Evolutionary conservation across 331 rosid genomes (phyloP).

Genomic region (Malus hybrid): DNA sequence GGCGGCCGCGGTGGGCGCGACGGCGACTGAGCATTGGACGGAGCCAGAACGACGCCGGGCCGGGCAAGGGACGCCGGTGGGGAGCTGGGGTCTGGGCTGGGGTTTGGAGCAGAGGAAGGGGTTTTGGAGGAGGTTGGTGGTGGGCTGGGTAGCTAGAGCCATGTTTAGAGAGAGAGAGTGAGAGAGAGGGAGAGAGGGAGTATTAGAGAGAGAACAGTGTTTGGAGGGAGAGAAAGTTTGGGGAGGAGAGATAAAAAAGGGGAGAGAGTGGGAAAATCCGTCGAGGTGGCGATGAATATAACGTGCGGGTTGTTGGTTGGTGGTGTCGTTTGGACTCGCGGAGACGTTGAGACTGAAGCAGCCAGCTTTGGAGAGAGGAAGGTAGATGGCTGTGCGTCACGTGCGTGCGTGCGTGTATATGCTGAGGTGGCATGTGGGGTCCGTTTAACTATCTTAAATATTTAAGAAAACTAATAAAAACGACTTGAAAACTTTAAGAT

Average conservation of each 20-base stretch:
- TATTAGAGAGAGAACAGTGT: background rate
- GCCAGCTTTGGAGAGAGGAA: background rate
- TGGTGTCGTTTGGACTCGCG: background rate
- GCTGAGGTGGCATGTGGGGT: background rate
- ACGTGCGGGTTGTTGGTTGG: conserved; percentile 3
- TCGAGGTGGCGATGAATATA: conserved; percentile 54
- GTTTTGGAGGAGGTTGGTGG: conserved; percentile 33
- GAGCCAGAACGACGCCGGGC: conserved; percentile 6
- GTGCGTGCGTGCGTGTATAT: background rate
- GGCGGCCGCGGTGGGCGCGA: conserved; percentile 25
- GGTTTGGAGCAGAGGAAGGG: conserved; percentile 32
- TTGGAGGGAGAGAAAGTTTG: conserved; percentile 8
- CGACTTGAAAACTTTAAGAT: no score
- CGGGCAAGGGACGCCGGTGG: conserved; percentile 14
- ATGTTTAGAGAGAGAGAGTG: background rate
- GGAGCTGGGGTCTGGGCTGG: conserved; percentile 13
- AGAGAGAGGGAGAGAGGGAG: background rate
- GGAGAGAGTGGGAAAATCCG: conserved; percentile 54
- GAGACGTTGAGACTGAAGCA: background rate
- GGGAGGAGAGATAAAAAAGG: background rate
- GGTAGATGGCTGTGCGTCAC: background rate
- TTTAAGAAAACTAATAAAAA: no score
- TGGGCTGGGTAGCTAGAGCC: conserved; percentile 53
- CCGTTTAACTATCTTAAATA: background rate
- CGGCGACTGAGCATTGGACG: conserved; percentile 47